Percentiles rank a stretch among this genome's conserved stretches.
Conservation (phyloP, 1,139 yeast genomes). For the Hyphopichia buzzinii region DNA sequence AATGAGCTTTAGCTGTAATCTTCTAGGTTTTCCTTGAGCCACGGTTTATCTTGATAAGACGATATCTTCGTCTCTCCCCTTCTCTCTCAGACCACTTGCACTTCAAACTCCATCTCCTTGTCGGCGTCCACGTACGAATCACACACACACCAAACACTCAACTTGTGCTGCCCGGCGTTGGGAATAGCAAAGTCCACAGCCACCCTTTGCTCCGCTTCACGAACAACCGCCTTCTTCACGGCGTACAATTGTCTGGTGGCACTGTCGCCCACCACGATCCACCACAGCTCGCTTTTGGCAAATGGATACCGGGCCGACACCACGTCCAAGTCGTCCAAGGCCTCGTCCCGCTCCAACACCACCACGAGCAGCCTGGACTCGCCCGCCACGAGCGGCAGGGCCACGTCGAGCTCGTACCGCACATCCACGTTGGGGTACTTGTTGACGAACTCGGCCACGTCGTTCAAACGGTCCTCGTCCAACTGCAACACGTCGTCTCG, state of each 20-base stretch:
- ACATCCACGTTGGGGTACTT: constrained; percentile 85
- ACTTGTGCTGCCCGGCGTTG: constrained; percentile 54
- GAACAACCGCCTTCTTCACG: constrained; percentile 62
- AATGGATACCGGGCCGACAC: constrained; percentile 56
- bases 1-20: constrained; percentile 1
- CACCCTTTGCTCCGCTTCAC: constrained; percentile 52
- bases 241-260: constrained; percentile 63
- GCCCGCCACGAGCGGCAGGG: constrained; percentile 36
- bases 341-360: constrained; percentile 68
- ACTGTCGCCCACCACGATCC: constrained; percentile 78
- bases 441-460: constrained; percentile 86
- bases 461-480: constrained; percentile 46
- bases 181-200: constrained; percentile 60
- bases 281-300: constrained; percentile 77
- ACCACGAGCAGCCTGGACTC: constrained; percentile 51
- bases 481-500: constrained; percentile 64
- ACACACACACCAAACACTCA: constrained; percentile 83
- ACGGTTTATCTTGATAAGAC: too few species aligned
- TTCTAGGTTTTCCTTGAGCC: too few species aligned
- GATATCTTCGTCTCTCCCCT: constrained; percentile 7
- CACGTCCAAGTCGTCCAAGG: constrained; percentile 64
- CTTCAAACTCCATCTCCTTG: constrained; percentile 62
- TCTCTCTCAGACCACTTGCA: constrained; percentile 36
- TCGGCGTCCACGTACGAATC: constrained; percentile 92
- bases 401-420: constrained; percentile 46